Conservation (phyloP, 768 basidiomycete species). For the Tricholoma furcatifolium region DNA sequence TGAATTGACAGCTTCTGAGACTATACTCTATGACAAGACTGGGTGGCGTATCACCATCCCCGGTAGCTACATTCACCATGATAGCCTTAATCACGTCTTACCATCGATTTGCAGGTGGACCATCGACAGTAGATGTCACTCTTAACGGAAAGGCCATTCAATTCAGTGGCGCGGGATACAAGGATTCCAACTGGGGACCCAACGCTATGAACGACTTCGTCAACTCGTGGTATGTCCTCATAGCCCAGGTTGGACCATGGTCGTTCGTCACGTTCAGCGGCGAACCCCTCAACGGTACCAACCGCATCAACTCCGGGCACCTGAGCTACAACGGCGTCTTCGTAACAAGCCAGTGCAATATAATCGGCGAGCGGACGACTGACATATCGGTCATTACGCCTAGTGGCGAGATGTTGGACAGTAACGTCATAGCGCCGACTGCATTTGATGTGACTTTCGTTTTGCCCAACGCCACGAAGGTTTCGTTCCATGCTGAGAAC, state of each 20-base stretch:
- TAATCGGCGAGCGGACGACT: constrained; percentile 14
- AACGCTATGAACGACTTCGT: constrained; percentile 17
- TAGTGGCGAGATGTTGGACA: constrained; percentile 8
- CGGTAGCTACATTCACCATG: background rate
- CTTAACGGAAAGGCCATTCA: constrained; percentile 9
- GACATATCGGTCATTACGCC: constrained; percentile 14
- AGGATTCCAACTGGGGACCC: constrained; percentile 17
- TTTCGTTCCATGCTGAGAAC: constrained; percentile 15
- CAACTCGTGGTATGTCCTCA: constrained; percentile 16
- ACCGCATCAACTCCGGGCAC: constrained; percentile 15
- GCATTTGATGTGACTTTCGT: constrained; percentile 14
- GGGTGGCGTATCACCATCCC: constrained; percentile 16
- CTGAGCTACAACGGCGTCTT: constrained; percentile 13
- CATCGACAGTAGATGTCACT: constrained; percentile 9
- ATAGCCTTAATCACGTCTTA: background rate
- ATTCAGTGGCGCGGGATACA: constrained; percentile 14
- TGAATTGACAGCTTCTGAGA: constrained; percentile 8
- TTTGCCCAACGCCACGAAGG: constrained; percentile 3
- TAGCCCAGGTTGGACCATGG: constrained; percentile 17
- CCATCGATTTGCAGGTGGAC: constrained; percentile 1
- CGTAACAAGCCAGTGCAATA: constrained; percentile 14
- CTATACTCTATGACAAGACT: constrained; percentile 12
- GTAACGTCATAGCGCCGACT: constrained; percentile 10
- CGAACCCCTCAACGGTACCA: constrained; percentile 10
- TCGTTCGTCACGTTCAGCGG: constrained; percentile 17